These are phyloP conservation scores for Pyrenophora tritici-repentis DNA, from an alignment of 2,329 filamentous ascomycete genomes.

Conservation along the genomic window DNA sequence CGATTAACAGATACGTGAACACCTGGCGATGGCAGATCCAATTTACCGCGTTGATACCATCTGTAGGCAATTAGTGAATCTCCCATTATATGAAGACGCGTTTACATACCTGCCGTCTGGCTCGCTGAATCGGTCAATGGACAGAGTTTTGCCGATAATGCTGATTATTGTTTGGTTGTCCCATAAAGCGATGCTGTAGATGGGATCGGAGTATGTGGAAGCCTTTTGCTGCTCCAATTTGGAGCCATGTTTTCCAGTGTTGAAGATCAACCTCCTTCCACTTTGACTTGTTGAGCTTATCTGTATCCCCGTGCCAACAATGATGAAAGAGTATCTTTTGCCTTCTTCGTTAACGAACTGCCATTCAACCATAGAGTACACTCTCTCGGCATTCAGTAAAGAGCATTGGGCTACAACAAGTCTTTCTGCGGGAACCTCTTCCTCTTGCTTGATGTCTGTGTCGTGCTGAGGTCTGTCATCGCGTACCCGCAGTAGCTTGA, in stretches of 20 bases:
- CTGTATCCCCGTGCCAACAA: constrained; percentile 58
- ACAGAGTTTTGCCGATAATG: constrained; percentile 32
- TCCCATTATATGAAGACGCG: background rate
- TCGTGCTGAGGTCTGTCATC: constrained; percentile 26
- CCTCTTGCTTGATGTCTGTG: constrained; percentile 31
- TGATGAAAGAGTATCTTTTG: constrained; percentile 66
- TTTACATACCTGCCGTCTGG: constrained; percentile 24
- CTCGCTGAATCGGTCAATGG: constrained; percentile 38
- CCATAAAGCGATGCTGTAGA: constrained; percentile 40
- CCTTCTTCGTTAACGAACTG: constrained; percentile 57
- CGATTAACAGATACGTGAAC: constrained; percentile 55
- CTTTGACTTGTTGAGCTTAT: constrained; percentile 22
- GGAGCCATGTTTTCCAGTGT: constrained; percentile 45
- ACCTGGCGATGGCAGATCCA: constrained; percentile 55
- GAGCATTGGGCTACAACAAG: constrained; percentile 58
- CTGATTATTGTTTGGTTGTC: constrained; percentile 32
- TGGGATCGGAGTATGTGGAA: constrained; percentile 35
- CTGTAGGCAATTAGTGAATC: constrained; percentile 22
- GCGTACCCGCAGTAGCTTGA: constrained; percentile 33
- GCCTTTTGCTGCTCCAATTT: constrained; percentile 57
- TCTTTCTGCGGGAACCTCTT: constrained; percentile 22
- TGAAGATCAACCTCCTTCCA: constrained; percentile 40
- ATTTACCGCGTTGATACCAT: constrained; percentile 49
- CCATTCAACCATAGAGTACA: constrained; percentile 70
- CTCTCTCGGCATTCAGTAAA: constrained; percentile 62